A percentile compares a stretch with the other conserved stretches of the same genome.
Evolutionary conservation across 1,139 yeast species (phyloP).

Genomic region (Hemisphaericaspora xylofermentans): DNA sequence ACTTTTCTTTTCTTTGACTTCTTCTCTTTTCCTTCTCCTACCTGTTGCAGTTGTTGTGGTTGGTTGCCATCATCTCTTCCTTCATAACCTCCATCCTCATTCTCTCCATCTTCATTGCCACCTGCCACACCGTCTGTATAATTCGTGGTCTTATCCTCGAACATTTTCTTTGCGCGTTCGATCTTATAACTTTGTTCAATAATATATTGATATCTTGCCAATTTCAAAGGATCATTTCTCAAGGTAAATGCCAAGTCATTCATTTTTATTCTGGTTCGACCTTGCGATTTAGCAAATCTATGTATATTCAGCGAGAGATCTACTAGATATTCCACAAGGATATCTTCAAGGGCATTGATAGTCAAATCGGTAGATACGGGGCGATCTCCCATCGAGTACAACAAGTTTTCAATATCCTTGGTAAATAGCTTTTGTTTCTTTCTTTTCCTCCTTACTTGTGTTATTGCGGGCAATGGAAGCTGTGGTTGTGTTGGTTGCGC

Average conservation of each 20-base stretch:
- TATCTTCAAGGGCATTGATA: constrained; percentile 77
- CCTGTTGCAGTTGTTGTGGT: not conserved
- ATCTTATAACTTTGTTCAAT: constrained; percentile 73
- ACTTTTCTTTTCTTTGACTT: constrained; percentile 15
- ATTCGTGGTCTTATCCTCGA: constrained; percentile 32
- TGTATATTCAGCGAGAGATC: constrained; percentile 45
- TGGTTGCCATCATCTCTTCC: constrained; percentile 5
- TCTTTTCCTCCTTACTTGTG: constrained; percentile 21
- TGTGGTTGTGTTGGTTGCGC: not conserved
- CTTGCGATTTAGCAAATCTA: constrained; percentile 31
- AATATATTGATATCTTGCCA: constrained; percentile 82
- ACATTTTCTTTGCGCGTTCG: constrained; percentile 76
- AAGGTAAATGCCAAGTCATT: constrained; percentile 88
- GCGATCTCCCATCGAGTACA: constrained; percentile 87
- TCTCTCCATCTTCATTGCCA: constrained; percentile 13
- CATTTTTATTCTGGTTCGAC: constrained; percentile 73
- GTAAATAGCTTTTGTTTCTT: constrained; percentile 50
- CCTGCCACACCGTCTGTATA: constrained; percentile 12
- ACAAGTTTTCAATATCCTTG: constrained; percentile 67
- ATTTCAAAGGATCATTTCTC: constrained; percentile 76
- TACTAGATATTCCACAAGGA: constrained; percentile 72
- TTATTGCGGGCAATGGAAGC: constrained; percentile 12
- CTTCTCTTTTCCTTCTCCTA: not conserved
- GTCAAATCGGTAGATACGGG: constrained; percentile 76
- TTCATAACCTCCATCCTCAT: constrained; percentile 11